Conservation (phyloP, 164 flowering plant genomes). For the Dillenia suffruticosa region DNA sequence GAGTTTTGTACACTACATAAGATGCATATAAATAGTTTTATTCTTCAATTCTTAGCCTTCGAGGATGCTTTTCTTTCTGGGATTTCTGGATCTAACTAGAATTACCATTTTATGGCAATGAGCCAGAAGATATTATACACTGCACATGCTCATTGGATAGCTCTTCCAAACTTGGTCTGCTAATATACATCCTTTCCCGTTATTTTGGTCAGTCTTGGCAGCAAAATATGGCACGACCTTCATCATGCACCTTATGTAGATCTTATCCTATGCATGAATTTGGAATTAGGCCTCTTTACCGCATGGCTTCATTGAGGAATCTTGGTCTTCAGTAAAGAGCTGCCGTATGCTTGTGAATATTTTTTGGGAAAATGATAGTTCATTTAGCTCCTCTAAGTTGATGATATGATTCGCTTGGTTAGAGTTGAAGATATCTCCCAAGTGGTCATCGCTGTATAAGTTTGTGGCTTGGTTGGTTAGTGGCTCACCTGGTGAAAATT, state of each 20-base stretch:
- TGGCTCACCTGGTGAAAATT: background rate
- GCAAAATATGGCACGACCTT: too few relatives aligned
- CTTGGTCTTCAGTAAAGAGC: background rate
- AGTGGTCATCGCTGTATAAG: slow-evolving; percentile 14
- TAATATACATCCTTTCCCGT: too few relatives aligned
- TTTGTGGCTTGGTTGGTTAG: background rate
- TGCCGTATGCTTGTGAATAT: background rate
- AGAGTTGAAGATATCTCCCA: slow-evolving; percentile 11
- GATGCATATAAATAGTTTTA: too few relatives aligned
- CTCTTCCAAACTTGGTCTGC: too few relatives aligned
- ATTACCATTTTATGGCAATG: too few relatives aligned
- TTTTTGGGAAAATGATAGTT: slow-evolving; percentile 5
- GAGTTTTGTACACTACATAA: too few relatives aligned
- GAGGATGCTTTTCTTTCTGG: too few relatives aligned
- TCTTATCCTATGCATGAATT: background rate
- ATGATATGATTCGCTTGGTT: slow-evolving; percentile 6
- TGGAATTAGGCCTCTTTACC: background rate
- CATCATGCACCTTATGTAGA: background rate
- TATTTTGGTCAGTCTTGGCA: too few relatives aligned
- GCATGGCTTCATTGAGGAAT: background rate
- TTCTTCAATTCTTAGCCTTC: too few relatives aligned
- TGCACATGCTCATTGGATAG: too few relatives aligned
- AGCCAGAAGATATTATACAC: too few relatives aligned
- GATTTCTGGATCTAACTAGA: too few relatives aligned
- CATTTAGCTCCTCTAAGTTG: slow-evolving; percentile 17